A percentile compares a stretch with the other conserved stretches of the same genome.
Evolutionary conservation across 179 eudicot genomes (phyloP).

Genomic region (Actinidia arguta): DNA sequence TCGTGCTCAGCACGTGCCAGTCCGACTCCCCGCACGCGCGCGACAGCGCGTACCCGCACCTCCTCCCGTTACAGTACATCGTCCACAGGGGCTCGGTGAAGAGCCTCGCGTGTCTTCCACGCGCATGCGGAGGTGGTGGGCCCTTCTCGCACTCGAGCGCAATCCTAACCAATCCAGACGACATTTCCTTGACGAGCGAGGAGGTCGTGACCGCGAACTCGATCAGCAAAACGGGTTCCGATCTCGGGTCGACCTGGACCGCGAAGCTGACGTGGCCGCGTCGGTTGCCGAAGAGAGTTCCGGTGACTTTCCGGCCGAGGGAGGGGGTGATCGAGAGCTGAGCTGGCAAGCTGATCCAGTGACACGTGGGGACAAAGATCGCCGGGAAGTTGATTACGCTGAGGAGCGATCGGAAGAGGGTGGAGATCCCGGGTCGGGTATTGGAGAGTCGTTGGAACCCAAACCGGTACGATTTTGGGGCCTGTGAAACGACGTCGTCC

Average conservation of each 20-base stretch:
- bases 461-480: conserved; percentile 4
- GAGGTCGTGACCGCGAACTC: conserved; percentile 72
- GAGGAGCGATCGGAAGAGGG: conserved; percentile 59
- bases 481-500: neutral
- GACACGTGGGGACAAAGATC: conserved; percentile 43
- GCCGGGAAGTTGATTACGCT: conserved; percentile 47
- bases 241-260: conserved; percentile 62
- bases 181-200: conserved; percentile 72
- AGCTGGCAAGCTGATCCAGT: conserved; percentile 46
- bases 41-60: conserved; percentile 67
- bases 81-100: conserved; percentile 70
- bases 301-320: conserved; percentile 67
- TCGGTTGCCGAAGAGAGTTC: conserved; percentile 85
- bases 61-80: conserved; percentile 88
- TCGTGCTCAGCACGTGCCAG: conserved; percentile 75
- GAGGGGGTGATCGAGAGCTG: conserved; percentile 38
- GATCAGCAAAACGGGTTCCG: conserved; percentile 60
- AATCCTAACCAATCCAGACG: conserved; percentile 80
- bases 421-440: conserved; percentile 21
- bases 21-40: conserved; percentile 67
- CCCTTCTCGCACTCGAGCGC: conserved; percentile 73
- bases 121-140: conserved; percentile 11
- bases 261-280: conserved; percentile 86
- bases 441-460: conserved; percentile 1
- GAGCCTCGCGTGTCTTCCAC: conserved; percentile 39